Percentiles rank a stretch among this genome's conserved stretches.
phyloP scores from a whole-genome alignment of 768 basidiomycete genomes.

The Trametopsis cervina region DNA sequence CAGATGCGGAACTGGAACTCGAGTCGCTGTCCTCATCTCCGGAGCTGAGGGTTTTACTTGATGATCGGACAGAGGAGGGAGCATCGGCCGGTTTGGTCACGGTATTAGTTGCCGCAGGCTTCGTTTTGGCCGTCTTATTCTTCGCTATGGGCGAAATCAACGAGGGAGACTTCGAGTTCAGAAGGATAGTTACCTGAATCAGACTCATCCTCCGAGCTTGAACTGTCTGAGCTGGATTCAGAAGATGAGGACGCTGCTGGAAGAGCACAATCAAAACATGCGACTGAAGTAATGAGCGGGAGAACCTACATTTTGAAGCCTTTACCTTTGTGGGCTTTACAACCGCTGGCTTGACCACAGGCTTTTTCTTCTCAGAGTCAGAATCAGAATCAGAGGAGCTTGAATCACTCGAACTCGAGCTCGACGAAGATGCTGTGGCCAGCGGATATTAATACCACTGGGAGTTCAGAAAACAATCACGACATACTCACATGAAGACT shows the following conservation, averaged over 20 bases:
- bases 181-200: neutral
- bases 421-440: slow-evolving; percentile 9
- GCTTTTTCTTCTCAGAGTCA: slow-evolving; percentile 17
- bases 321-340: neutral
- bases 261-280: too few species aligned
- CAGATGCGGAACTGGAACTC: slow-evolving; percentile 1
- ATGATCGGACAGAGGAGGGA: slow-evolving; percentile 4
- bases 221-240: slow-evolving; percentile 11
- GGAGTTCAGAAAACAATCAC: neutral
- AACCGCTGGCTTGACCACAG: neutral
- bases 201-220: slow-evolving; percentile 3
- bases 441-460: neutral
- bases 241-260: slow-evolving; percentile 10
- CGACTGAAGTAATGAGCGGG: neutral
- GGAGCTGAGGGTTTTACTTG: slow-evolving; percentile 10
- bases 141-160: too few species aligned
- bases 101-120: too few species aligned
- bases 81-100: neutral
- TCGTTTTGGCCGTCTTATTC: too few species aligned
- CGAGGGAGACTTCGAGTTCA: too few species aligned
- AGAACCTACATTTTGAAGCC: slow-evolving; percentile 1
- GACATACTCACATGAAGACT: neutral
- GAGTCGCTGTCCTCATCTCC: slow-evolving; percentile 4
- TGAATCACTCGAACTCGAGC: slow-evolving; percentile 9
- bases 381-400: slow-evolving; percentile 19